Evolutionary conservation across 2,329 filamentous ascomycete species (phyloP), one percentile per base, ranked within the genome.

Genomic region (Geosmithia flava): DNA sequence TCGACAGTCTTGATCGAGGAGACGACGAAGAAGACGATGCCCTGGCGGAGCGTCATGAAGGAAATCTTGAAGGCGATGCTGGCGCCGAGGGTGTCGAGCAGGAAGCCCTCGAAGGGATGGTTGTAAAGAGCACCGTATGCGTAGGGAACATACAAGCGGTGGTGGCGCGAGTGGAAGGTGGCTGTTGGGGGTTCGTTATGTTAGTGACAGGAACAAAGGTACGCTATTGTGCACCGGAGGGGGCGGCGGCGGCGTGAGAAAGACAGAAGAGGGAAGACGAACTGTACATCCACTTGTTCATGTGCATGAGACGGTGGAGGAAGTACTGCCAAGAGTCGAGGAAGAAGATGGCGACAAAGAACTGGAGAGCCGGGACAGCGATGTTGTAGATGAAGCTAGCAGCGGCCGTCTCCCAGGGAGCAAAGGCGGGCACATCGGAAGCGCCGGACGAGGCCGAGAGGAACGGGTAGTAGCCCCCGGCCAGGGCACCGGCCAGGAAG

Each of bases 241-340:
- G 78, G 60, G 80, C 77, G 59, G 78, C 76, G 60, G 80, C 77
- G 59, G 78, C 76, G 51, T 44, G 44, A 58, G 49, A 11, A 41
- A 46, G 29, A 44, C 40, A 48, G 23, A 19, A 30, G 43, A 7
- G 20, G 40, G 49, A n/a, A 27, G 17, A 77, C 85, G 67, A 74
- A 93, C 87, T 85, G 73, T 97, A 97, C 56, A 98, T 76, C 86
- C 87, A 97, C 66, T 87, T 90, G 71, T 97, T 96, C 71, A 93
- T 75, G 68, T 98, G 93, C 93, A 98, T 98, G 50, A 85, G 78
- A 40, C 93, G 87, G 67, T 98, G 93, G 58, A 91, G 76, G 68
- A 96, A 95, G 69, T 98, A 98, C 64, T 98, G 91, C 93, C 93
- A 98, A 43, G 89, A 93, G 67, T 98, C 93, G 56, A 97, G 78